Conservation (phyloP, 2,329 filamentous ascomycete species). For the Aspergillus terreus region DNA sequence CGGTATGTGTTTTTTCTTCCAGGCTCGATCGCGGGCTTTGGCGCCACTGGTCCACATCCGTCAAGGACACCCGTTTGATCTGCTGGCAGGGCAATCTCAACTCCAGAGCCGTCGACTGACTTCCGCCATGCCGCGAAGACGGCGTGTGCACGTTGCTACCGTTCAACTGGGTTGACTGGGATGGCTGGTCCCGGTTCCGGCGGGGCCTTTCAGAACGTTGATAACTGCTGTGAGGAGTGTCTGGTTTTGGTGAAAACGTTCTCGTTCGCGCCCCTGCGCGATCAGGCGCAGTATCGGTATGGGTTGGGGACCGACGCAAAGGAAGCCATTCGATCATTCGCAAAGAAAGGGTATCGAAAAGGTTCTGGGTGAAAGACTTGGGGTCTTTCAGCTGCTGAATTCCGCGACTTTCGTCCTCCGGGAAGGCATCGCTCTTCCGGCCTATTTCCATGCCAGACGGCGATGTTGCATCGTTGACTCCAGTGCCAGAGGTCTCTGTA, state of each 20-base stretch:
- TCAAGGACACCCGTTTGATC: conserved; percentile 37
- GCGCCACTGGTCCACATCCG: conserved; percentile 35
- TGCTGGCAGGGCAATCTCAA: conserved; percentile 36
- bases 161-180: conserved; percentile 4
- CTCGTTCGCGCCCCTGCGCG: conserved; percentile 2
- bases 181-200: conserved; percentile 7
- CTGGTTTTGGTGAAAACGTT: conserved; percentile 12
- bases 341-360: conserved; percentile 48
- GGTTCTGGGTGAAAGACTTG: conserved; percentile 59
- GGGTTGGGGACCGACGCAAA: conserved; percentile 29
- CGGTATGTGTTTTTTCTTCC: conserved; percentile 30
- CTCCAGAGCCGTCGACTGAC: conserved; percentile 33
- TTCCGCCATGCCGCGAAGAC: conserved; percentile 22
- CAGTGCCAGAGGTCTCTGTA: not conserved
- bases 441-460: not conserved
- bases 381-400: conserved; percentile 48
- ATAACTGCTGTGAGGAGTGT: conserved; percentile 5
- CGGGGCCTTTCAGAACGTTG: conserved; percentile 9
- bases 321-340: conserved; percentile 47
- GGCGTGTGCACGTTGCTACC: conserved; percentile 24
- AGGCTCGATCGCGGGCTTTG: conserved; percentile 27
- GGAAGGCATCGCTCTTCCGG: not conserved
- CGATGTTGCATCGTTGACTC: not conserved
- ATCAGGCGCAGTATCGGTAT: conserved; percentile 14
- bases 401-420: not conserved